Evolutionary conservation across 2,329 filamentous ascomycete species (phyloP).

Genomic region (Gnomoniopsis smithogilvyi): DNA sequence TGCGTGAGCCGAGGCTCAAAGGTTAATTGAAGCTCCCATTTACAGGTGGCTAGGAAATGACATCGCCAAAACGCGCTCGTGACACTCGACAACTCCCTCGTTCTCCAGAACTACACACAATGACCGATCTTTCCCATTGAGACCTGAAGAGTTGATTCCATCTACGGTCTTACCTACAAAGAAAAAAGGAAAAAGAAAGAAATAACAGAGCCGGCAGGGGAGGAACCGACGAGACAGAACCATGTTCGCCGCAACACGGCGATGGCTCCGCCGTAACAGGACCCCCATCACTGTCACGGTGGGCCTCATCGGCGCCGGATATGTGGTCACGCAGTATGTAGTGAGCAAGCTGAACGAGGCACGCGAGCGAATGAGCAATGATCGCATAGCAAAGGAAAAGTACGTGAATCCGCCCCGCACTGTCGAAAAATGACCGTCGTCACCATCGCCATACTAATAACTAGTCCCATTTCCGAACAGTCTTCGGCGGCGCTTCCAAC

Average conservation of each 20-base stretch:
- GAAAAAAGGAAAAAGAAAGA: too few relatives aligned
- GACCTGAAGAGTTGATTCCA: too few relatives aligned
- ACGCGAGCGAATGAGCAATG: slow-evolving; percentile 92
- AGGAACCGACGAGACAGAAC: not conserved
- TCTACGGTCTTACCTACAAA: too few relatives aligned
- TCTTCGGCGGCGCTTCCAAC: slow-evolving; percentile 91
- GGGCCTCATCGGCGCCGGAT: slow-evolving; percentile 84
- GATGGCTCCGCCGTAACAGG: slow-evolving; percentile 90
- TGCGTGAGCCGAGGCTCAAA: too few relatives aligned
- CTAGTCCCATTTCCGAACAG: slow-evolving; percentile 42
- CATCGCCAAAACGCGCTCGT: too few relatives aligned
- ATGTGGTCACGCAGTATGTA: slow-evolving; percentile 90
- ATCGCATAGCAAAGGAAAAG: slow-evolving; percentile 96
- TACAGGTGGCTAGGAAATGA: too few relatives aligned
- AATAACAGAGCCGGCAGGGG: too few relatives aligned
- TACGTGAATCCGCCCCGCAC: slow-evolving; percentile 38
- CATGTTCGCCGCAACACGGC: slow-evolving; percentile 71
- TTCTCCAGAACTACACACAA: too few relatives aligned
- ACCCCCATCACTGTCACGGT: slow-evolving; percentile 85
- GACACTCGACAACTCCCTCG: too few relatives aligned
- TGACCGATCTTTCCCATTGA: too few relatives aligned
- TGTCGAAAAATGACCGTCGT: not conserved
- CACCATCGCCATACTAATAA: slow-evolving; percentile 1
- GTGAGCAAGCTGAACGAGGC: slow-evolving; percentile 88
- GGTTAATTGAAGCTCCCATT: too few relatives aligned